Evolutionary conservation across 1,284 basidiomycete genomes (phyloP).

Genomic region (Fomes fomentarius): DNA sequence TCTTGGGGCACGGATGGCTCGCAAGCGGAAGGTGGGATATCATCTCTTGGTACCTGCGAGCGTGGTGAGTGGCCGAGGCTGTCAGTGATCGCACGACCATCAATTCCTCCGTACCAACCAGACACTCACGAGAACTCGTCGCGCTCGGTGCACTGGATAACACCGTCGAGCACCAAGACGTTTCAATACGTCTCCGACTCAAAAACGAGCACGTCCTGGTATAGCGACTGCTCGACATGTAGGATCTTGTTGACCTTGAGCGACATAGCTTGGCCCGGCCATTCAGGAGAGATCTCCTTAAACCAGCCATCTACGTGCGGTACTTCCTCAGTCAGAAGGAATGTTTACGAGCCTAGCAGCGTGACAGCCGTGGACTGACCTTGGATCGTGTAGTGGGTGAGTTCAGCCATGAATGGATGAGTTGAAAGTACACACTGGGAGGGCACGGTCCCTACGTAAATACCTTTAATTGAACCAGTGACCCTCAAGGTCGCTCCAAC

Average conservation of each 20-base stretch:
- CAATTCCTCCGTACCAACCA: no score
- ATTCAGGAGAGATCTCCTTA: slow-evolving; percentile 93
- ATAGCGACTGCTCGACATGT: slow-evolving; percentile 92
- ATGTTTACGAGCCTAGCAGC: no score
- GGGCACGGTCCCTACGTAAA: no score
- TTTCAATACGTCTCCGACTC: slow-evolving; percentile 95
- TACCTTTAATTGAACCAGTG: no score
- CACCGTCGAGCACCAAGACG: slow-evolving; percentile 94
- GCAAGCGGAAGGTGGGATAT: slow-evolving; percentile 95
- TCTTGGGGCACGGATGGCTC: slow-evolving; percentile 73
- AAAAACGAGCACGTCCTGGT: slow-evolving; percentile 96
- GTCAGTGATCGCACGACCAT: no score
- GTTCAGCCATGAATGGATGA: no score
- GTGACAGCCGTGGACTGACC: no score
- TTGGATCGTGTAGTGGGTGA: background rate
- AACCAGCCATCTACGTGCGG: slow-evolving; percentile 80
- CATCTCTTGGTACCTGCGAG: slow-evolving; percentile 93
- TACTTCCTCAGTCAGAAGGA: background rate
- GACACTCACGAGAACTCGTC: slow-evolving; percentile 99
- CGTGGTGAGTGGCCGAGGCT: background rate
- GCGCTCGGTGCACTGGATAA: slow-evolving; percentile 96
- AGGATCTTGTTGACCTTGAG: slow-evolving; percentile 95
- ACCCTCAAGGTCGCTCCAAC: no score
- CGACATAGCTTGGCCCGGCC: slow-evolving; percentile 96
- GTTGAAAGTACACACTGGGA: no score